phyloP scores from a whole-genome alignment of 2,329 filamentous ascomycete genomes.

The Cytospora piceae region DNA sequence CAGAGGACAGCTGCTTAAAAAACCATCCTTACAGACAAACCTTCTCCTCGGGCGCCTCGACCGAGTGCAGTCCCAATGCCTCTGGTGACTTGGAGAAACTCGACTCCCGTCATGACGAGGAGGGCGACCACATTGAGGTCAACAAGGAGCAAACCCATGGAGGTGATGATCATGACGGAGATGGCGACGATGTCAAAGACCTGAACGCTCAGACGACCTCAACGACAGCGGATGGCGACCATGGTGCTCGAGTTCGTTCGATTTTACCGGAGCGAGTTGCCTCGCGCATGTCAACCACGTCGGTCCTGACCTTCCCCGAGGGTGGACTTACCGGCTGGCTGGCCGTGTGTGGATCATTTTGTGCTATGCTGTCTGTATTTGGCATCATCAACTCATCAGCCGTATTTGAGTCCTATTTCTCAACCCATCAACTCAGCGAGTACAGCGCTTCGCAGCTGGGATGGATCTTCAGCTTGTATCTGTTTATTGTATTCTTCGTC shows the following conservation, averaged over 20 bases:
- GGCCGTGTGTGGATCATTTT: conserved; percentile 78
- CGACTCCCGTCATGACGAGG: conserved; percentile 27
- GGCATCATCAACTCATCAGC: conserved; percentile 77
- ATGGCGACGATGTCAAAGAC: conserved; percentile 4
- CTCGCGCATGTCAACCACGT: conserved; percentile 30
- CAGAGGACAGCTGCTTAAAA: conserved; percentile 48
- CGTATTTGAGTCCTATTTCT: conserved; percentile 77
- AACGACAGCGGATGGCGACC: conserved; percentile 1
- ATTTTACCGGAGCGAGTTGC: conserved; percentile 25
- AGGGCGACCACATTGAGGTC: conserved; percentile 21
- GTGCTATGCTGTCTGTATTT: conserved; percentile 69
- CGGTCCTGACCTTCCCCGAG: conserved; percentile 65
- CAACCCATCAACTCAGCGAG: conserved; percentile 69
- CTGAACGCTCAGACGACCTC: conserved; percentile 16
- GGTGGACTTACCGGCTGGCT: conserved; percentile 74
- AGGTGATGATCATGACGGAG: background rate
- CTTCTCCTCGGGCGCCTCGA: conserved; percentile 18
- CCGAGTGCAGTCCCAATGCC: conserved; percentile 23
- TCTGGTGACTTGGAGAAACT: conserved; percentile 29
- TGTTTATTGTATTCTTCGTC: conserved; percentile 80
- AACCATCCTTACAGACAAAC: conserved; percentile 34
- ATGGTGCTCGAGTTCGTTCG: conserved; percentile 16
- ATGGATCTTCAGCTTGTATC: conserved; percentile 86
- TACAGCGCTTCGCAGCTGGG: conserved; percentile 71
- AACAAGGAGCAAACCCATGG: conserved; percentile 17